phyloP scores from a whole-genome alignment of 2,329 filamentous ascomycete species.

The Chaetomiaceae sp. region DNA sequence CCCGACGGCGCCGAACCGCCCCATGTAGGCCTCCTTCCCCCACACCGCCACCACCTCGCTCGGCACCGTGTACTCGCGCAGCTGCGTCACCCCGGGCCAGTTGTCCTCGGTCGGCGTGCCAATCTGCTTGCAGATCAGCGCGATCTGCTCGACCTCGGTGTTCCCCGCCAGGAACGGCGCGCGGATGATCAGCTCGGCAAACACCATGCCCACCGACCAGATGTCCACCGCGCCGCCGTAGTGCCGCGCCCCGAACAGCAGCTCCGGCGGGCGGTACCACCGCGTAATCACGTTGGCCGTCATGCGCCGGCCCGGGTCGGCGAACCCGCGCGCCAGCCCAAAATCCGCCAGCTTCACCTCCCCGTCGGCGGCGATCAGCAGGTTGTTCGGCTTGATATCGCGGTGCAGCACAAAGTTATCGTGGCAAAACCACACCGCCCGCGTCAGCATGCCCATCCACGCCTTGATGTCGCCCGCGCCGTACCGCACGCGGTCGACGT shows the following conservation, averaged over 20 bases:
- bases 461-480: conserved; percentile 89
- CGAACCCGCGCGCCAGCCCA: conserved; percentile 83
- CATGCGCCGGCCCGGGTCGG: conserved; percentile 85
- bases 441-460: conserved; percentile 96
- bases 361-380: conserved; percentile 88
- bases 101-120: conserved; percentile 91
- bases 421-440: conserved; percentile 95
- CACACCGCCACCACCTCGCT: conserved; percentile 53
- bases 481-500: conserved; percentile 73
- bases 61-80: conserved; percentile 72
- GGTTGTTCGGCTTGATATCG: conserved; percentile 98
- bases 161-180: conserved; percentile 79
- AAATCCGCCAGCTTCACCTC: conserved; percentile 97
- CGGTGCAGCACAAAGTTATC: conserved; percentile 90
- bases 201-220: conserved; percentile 90
- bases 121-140: conserved; percentile 76
- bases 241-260: conserved; percentile 83
- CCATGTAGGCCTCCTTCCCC: conserved; percentile 67
- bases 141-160: conserved; percentile 81
- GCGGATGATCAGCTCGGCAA: conserved; percentile 83
- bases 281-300: conserved; percentile 92
- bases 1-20: conserved; percentile 75
- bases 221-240: conserved; percentile 90
- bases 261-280: conserved; percentile 93
- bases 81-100: conserved; percentile 84